Evolutionary conservation across 2,329 filamentous ascomycete species (phyloP).

Genomic region (Nigrospora sphaerica): DNA sequence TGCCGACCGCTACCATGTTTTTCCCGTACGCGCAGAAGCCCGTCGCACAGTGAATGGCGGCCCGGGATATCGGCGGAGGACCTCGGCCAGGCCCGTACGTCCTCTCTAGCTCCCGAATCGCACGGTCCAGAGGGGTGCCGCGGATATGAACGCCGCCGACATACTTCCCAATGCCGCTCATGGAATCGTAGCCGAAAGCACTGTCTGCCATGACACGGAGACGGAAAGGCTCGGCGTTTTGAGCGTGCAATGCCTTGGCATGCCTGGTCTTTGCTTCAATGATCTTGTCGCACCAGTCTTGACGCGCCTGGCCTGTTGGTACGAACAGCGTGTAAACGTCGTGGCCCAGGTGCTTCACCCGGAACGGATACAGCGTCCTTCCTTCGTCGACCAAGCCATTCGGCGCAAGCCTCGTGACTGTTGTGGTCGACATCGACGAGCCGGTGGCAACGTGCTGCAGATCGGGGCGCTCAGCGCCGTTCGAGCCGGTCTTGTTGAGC

Average conservation of each 20-base stretch:
- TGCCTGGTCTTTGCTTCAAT: slow-evolving; percentile 92
- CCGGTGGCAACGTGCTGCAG: slow-evolving; percentile 63
- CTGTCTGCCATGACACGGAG: slow-evolving; percentile 87
- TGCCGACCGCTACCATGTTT: slow-evolving; percentile 87
- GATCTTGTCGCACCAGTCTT: slow-evolving; percentile 90
- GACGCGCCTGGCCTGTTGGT: slow-evolving; percentile 62
- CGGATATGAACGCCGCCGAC: slow-evolving; percentile 65
- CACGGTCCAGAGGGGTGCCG: slow-evolving; percentile 84
- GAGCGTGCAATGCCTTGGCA: slow-evolving; percentile 77
- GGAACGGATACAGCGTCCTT: slow-evolving; percentile 87
- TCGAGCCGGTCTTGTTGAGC: slow-evolving; percentile 47
- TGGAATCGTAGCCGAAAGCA: slow-evolving; percentile 73
- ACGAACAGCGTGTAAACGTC: slow-evolving; percentile 91
- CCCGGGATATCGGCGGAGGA: slow-evolving; percentile 72
- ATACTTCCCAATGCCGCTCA: slow-evolving; percentile 52
- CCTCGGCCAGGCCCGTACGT: slow-evolving; percentile 64
- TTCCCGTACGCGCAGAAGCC: slow-evolving; percentile 80
- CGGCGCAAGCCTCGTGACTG: slow-evolving; percentile 32
- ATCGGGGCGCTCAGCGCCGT: slow-evolving; percentile 45
- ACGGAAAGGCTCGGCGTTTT: slow-evolving; percentile 94
- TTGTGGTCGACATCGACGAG: slow-evolving; percentile 52
- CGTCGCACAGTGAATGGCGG: slow-evolving; percentile 86
- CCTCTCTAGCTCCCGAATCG: slow-evolving; percentile 82
- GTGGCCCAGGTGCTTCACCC: slow-evolving; percentile 89
- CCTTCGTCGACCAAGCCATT: slow-evolving; percentile 61